phyloP scores from a whole-genome alignment of 192 early-diverging fungal genomes.

The Linnemannia exigua region DNA sequence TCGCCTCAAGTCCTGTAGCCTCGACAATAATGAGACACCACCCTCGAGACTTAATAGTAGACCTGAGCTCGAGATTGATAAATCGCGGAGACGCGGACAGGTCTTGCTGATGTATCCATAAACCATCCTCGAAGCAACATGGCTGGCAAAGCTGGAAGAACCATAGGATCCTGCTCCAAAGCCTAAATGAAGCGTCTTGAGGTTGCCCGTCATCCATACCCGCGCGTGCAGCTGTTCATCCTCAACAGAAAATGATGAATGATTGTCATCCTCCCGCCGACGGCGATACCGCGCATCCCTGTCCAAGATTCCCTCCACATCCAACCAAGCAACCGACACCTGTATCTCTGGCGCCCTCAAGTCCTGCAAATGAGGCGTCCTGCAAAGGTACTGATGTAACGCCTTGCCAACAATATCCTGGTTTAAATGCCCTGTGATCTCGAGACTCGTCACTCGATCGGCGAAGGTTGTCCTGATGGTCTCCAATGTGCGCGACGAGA shows the following conservation, averaged over 20 bases:
- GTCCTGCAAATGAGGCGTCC: background rate
- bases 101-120: background rate
- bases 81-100: background rate
- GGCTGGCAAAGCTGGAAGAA: background rate
- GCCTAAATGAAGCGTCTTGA: background rate
- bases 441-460: background rate
- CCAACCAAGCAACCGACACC: background rate
- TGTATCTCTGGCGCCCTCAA: background rate
- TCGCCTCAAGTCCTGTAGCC: background rate
- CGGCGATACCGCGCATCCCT: background rate
- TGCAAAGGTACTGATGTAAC: background rate
- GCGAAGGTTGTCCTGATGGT: background rate
- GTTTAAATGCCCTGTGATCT: background rate
- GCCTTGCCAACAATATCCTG: background rate
- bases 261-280: background rate
- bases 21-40: background rate
- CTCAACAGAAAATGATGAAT: background rate
- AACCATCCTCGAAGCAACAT: background rate
- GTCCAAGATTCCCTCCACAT: background rate
- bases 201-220: background rate
- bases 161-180: background rate
- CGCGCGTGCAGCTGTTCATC: background rate
- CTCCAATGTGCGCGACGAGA: background rate
- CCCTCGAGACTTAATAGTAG: background rate
- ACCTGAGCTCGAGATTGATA: background rate